A percentile compares a stretch with the other conserved stretches of the same genome.
Evolutionary conservation across 2,329 filamentous ascomycete genomes (phyloP).

Genomic region (Trichoderma koningiopsis): DNA sequence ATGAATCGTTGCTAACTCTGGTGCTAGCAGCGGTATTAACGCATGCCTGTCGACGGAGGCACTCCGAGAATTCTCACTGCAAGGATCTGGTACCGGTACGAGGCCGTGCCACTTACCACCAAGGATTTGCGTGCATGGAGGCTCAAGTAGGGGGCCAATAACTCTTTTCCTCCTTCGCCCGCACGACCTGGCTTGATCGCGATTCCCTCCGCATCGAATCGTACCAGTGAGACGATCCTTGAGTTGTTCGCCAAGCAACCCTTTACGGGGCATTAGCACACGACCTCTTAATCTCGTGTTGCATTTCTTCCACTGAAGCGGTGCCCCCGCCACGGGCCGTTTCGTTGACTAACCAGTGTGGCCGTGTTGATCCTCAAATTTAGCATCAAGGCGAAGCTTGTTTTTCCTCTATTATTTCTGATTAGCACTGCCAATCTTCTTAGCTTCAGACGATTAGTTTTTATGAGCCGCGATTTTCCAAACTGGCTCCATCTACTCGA

Average conservation of each 20-base stretch:
- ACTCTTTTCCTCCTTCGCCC: background rate
- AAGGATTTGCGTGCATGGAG: constrained; percentile 6
- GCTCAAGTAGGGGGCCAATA: constrained; percentile 7
- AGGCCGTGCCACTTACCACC: background rate
- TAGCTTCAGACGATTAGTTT: constrained; percentile 13
- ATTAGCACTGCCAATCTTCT: constrained; percentile 2
- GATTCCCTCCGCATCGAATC: constrained; percentile 24
- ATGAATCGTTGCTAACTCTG: background rate
- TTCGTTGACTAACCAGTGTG: background rate
- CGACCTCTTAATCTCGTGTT: background rate
- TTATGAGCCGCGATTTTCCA: background rate
- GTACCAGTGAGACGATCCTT: constrained; percentile 10
- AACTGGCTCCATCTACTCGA: background rate
- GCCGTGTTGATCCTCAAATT: background rate
- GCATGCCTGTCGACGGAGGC: background rate
- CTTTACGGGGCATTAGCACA: constrained; percentile 11
- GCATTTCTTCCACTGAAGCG: background rate
- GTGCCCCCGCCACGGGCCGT: constrained; percentile 12
- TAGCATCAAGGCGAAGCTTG: constrained; percentile 19
- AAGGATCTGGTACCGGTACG: background rate
- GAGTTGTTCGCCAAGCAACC: background rate
- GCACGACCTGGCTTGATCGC: constrained; percentile 10
- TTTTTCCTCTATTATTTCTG: background rate
- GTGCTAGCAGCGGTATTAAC: background rate
- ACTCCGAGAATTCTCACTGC: background rate